Base-by-base conservation (phyloP, 1,284 basidiomycete species). In the Taiwanofungus camphoratus region DNA sequence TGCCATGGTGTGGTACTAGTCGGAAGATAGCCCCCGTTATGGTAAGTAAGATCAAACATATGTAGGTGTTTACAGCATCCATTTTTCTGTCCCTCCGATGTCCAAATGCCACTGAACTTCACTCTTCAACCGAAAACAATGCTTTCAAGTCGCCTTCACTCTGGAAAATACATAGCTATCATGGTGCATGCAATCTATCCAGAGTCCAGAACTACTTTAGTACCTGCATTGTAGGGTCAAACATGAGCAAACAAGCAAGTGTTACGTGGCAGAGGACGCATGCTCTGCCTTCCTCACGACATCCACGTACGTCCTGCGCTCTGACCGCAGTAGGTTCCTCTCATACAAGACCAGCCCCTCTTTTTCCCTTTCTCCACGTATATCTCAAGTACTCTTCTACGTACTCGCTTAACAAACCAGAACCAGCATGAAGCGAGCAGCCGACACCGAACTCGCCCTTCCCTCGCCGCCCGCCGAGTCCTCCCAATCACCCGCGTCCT, bases 1-100 rank as follows among this genome's bases (percentile, higher is more conserved):
- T 7, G 64, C 79, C 82, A 85, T 86, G 15, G 29, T 34, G 37
- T 1, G n/a, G n/a, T n/a, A n/a, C n/a, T n/a, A n/a, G n/a, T n/a
- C n/a, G n/a, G n/a, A n/a, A n/a, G n/a, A n/a, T n/a, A n/a, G n/a
- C n/a, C n/a, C n/a, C n/a, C n/a, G n/a, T n/a, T n/a, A n/a, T n/a
- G n/a, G n/a, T n/a, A n/a, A n/a, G n/a, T n/a, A n/a, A n/a, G n/a
- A n/a, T n/a, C n/a, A n/a, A n/a, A n/a, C n/a, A n/a, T n/a, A n/a
- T n/a, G n/a, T n/a, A n/a, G n/a, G n/a, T n/a, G n/a, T n/a, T n/a
- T n/a, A n/a, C n/a, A n/a, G n/a, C n/a, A n/a, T n/a, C n/a, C n/a
- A n/a, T n/a, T n/a, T n/a, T n/a, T n/a, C n/a, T n/a, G n/a, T n/a
- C n/a, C n/a, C n/a, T n/a, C n/a, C n/a, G n/a, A n/a, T n/a, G n/a